Conservation (phyloP, 129 eudicot species). For the Pulicaria dysenterica region DNA sequence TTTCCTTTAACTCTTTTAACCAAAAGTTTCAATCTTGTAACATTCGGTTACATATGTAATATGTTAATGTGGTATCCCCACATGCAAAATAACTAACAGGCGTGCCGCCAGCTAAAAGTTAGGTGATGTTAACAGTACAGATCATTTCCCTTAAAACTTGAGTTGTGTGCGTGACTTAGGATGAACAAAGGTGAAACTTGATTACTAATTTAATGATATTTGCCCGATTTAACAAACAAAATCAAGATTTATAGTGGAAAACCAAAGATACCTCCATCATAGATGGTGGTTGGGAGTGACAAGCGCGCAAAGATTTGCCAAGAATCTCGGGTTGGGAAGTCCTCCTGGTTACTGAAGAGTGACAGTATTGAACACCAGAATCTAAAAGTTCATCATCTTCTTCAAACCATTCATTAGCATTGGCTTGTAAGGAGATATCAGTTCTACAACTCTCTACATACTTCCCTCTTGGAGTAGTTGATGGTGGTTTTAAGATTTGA, state of each 20-base stretch:
- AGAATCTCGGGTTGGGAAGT: slow-evolving; percentile 43
- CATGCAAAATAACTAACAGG: too few species aligned
- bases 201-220: too few species aligned
- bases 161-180: too few species aligned
- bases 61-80: too few species aligned
- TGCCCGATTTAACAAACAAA: background rate
- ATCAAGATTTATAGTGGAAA: background rate
- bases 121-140: too few species aligned
- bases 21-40: too few species aligned
- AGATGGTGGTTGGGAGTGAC: slow-evolving; percentile 90
- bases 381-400: slow-evolving; percentile 43
- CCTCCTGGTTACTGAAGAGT: slow-evolving; percentile 66
- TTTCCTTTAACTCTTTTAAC: too few species aligned
- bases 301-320: slow-evolving; percentile 64
- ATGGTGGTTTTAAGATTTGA: slow-evolving; percentile 41
- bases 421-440: slow-evolving; percentile 44
- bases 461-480: slow-evolving; percentile 63
- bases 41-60: too few species aligned
- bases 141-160: too few species aligned
- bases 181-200: too few species aligned
- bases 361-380: slow-evolving; percentile 69
- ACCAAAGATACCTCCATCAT: slow-evolving; percentile 70
- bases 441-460: slow-evolving; percentile 51
- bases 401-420: slow-evolving; percentile 25
- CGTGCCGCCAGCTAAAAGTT: too few species aligned